Evolutionary conservation across 1,284 basidiomycete genomes (phyloP), one percentile per base, ranked within the genome.

Genomic region (Ceratobasidium sp.): DNA sequence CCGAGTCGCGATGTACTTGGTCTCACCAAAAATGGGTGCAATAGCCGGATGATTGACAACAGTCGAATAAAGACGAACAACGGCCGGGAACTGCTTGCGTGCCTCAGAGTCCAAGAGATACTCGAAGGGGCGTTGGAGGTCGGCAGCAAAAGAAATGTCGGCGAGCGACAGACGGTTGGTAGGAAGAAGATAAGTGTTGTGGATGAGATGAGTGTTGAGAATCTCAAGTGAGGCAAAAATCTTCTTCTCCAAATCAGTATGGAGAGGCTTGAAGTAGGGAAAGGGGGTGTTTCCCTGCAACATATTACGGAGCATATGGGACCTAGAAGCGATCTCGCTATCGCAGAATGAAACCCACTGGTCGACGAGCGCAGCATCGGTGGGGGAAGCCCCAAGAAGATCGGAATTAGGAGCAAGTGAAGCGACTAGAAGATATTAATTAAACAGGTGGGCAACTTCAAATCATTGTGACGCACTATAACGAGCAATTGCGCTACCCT

Each of bases 111-210:
- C 96, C 81, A 95, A 82, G 81, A 90, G 89, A 82, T 88, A 75
- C 7, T 80, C 69, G 80, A 89, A 87, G 6, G 88, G 87, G 81
- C 87, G 87, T 81, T 87, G 87, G 81, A 95, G 84, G 83, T 89
- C 82, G 60, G 88, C 85, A 61, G 93, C 95, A 81, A 96, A 82
- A 82, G 87, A 86, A 86, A 99, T 86, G 84, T 99, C 97, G 81
- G 97, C 97, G 73, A 97, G 89, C 79, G 97, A 96, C 89, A 99
- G 93, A 83, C 97, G 95, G 86, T 99, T 95, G 83, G 93, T 93
- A 26, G 73, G 73, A 77, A 97, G 96, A 83, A 98, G 90, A 91
- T 93, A 99, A 76, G 97, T 99, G 84, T 91, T 91, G 80, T 90
- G 89, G 78, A 89, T 85, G 83, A 99, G 91, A 87, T 94, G 89